Percentiles rank a stretch among this genome's conserved stretches.
Conservation (phyloP, 2,329 filamentous ascomycete species). For the Fonsecaea monophora region DNA sequence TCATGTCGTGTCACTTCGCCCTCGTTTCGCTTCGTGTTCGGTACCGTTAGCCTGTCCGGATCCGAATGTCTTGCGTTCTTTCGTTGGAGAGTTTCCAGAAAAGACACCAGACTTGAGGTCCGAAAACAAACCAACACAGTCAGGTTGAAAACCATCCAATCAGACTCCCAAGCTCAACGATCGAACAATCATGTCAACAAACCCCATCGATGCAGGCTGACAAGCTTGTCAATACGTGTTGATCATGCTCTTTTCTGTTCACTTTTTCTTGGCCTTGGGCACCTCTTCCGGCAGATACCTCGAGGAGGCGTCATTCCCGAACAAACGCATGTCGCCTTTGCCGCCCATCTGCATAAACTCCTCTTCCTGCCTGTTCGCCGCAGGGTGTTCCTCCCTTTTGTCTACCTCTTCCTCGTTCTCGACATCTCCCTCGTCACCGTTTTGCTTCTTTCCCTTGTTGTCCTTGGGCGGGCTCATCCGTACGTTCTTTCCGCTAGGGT, state of each 20-base stretch:
- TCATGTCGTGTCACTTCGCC: not conserved
- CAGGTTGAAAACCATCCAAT: not conserved
- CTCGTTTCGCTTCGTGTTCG: not conserved
- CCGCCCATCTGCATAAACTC: conserved; percentile 88
- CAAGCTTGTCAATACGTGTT: not conserved
- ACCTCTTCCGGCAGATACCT: conserved; percentile 44
- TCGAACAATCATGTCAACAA: not conserved
- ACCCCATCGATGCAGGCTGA: not conserved
- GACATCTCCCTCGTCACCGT: not conserved
- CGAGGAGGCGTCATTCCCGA: conserved; percentile 64
- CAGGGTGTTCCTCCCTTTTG: conserved; percentile 67
- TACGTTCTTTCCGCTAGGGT: conserved; percentile 58
- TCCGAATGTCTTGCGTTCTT: not conserved
- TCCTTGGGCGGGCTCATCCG: conserved; percentile 37
- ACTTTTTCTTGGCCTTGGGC: conserved; percentile 26
- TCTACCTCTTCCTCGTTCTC: conserved; percentile 37
- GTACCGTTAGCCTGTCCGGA: not conserved
- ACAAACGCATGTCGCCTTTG: conserved; percentile 81
- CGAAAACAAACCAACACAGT: not conserved
- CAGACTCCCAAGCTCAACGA: not conserved
- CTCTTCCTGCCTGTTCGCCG: conserved; percentile 68
- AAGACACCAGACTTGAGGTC: not conserved
- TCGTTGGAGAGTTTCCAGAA: not conserved
- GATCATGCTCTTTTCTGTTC: not conserved
- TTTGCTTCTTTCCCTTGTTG: conserved; percentile 24